Percentiles rank a stretch among this genome's conserved stretches.
Conservation (phyloP, 768 basidiomycete species). For the Austroboletus festivus region DNA sequence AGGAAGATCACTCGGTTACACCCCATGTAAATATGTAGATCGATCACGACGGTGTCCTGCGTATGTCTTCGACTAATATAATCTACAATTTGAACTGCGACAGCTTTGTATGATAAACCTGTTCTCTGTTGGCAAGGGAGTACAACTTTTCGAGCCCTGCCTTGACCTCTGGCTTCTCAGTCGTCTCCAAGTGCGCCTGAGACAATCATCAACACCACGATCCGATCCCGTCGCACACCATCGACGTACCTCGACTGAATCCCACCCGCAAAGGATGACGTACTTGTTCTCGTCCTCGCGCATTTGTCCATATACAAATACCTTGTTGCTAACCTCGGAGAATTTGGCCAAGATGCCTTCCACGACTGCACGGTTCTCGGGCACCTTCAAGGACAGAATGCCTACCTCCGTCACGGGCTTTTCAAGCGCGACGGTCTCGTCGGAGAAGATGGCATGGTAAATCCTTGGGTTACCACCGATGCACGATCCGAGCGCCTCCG, state of each 20-base stretch:
- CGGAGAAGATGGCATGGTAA: background rate
- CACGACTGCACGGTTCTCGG: slow-evolving; percentile 19
- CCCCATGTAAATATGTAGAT: no score
- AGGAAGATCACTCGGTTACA: no score
- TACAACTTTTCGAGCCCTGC: slow-evolving; percentile 5
- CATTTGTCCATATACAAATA: slow-evolving; percentile 19
- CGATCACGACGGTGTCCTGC: no score
- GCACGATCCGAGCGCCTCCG: slow-evolving; percentile 2
- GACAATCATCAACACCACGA: background rate
- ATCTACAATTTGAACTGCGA: background rate
- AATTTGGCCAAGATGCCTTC: slow-evolving; percentile 10
- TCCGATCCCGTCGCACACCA: background rate
- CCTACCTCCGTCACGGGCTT: slow-evolving; percentile 23
- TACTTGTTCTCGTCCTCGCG: slow-evolving; percentile 21
- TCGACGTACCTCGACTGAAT: slow-evolving; percentile 21
- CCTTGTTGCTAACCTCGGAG: slow-evolving; percentile 8
- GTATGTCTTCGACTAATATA: no score
- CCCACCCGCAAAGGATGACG: slow-evolving; percentile 22
- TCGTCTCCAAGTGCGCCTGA: slow-evolving; percentile 17
- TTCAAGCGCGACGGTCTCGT: slow-evolving; percentile 1
- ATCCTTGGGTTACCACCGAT: slow-evolving; percentile 9
- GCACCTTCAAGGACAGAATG: slow-evolving; percentile 19
- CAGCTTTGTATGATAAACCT: slow-evolving; percentile 13
- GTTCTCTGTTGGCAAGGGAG: slow-evolving; percentile 14
- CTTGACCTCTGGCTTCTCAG: slow-evolving; percentile 6